Evolutionary conservation across 805 yeast genomes (phyloP), one percentile per base, ranked within the genome.

Genomic region (Brettanomyces custersianus): DNA sequence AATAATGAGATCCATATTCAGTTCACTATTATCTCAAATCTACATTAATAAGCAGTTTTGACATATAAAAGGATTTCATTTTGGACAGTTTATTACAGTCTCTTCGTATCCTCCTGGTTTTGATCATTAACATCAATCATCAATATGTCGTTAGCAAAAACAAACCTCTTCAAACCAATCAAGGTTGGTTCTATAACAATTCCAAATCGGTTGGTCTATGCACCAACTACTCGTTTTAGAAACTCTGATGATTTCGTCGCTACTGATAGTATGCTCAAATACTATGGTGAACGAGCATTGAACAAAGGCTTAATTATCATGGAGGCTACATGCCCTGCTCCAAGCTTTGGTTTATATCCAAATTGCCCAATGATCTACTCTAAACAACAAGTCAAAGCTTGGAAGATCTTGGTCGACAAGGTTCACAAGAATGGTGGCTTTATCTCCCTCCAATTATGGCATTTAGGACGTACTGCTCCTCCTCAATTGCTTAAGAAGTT

Each of bases 281-380:
- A 78, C 53, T 80, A 80, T 48, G 60, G 51, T 18, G 73, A 74
- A 45, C 63, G 84, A 45, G 66, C 84, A 1, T 48, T 57, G 32
- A 55, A 58, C 38, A 70, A 72, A 13, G 68, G 82, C 13, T 54
- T 80, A 41, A 42, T 78, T 22, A 68, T 75, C 43, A 58, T 79
- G 7, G 87, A 80, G 51, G 85, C 76, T 11, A 68, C 80, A 1
- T 65, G 63, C 46, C 64, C 66, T n/a, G 57, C 73, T 11, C 48
- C 58, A 2, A 37, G 53, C 60, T 62, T 62, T 49, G 58, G 77
- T 33, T 60, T 70, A 18, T 63, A 59, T 40, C 53, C 51, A n/a
- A 40, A 52, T 21, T 68, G 59, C 2, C 78, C 81, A 17, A 75
- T 75, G 46, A 64, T 76, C 35, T 66, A 62, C 57, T 63, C 57